These are phyloP conservation scores for Calocera viscosa DNA, from an alignment of 768 basidiomycete genomes.

Conservation along the genomic window DNA sequence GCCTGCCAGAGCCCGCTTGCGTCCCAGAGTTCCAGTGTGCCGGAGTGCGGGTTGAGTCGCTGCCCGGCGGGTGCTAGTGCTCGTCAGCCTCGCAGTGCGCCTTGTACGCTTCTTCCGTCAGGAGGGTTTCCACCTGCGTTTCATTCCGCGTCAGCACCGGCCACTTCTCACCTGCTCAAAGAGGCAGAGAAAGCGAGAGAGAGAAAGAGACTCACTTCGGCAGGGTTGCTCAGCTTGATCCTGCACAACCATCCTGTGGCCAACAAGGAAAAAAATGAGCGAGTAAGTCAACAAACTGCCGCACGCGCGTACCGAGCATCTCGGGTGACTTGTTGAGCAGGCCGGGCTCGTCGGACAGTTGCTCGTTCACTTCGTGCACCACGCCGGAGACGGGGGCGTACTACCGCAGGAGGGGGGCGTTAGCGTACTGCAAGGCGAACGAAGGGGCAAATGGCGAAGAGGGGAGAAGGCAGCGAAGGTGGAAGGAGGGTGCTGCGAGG, in stretches of 20 bases:
- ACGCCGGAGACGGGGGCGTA: slow-evolving; percentile 88
- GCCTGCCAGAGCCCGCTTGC: no score
- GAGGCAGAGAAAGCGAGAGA: not conserved
- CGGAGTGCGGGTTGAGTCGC: no score
- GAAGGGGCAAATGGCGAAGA: slow-evolving; percentile 19
- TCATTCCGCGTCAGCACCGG: no score
- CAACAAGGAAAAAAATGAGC: no score
- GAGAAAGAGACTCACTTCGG: slow-evolving; percentile 55
- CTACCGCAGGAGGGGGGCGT: slow-evolving; percentile 34
- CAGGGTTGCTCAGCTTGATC: slow-evolving; percentile 63
- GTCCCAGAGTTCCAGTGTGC: no score
- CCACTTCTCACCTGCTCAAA: no score
- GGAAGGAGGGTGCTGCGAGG: not conserved
- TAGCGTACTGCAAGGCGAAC: slow-evolving; percentile 14
- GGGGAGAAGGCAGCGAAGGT: not conserved
- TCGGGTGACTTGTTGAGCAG: slow-evolving; percentile 84
- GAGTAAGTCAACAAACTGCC: no score
- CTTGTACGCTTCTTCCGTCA: slow-evolving; percentile 68
- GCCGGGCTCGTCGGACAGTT: slow-evolving; percentile 52
- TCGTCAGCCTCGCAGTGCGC: slow-evolving; percentile 37
- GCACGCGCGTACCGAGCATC: slow-evolving; percentile 48
- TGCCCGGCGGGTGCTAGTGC: slow-evolving; percentile 13
- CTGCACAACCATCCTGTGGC: slow-evolving; percentile 93
- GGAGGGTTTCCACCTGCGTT: slow-evolving; percentile 56
- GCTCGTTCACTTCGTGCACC: slow-evolving; percentile 66